Evolutionary conservation across 148 eudicot genomes (phyloP).

Genomic region (Rhododendron kiyosumense): DNA sequence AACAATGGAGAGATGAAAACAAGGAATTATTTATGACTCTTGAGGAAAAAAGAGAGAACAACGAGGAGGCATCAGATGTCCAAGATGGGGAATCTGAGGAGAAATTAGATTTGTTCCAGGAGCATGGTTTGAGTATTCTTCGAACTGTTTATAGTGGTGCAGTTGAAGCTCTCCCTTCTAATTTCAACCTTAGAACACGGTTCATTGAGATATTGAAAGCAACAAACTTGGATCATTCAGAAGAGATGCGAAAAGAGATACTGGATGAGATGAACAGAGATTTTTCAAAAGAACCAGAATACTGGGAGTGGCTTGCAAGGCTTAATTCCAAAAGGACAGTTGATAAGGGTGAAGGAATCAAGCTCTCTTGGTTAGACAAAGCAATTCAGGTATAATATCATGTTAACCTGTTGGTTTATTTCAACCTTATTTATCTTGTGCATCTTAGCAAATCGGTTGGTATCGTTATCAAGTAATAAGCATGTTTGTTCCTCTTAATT

Average conservation of each 20-base stretch:
- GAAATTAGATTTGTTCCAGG: conserved; percentile 45
- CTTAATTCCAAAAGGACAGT: conserved; percentile 17
- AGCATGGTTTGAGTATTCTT: conserved; percentile 58
- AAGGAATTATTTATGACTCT: conserved; percentile 67
- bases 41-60: conserved; percentile 33
- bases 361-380: conserved; percentile 34
- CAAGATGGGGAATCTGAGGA: conserved; percentile 38
- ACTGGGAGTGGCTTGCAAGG: conserved; percentile 90
- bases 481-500: neutral
- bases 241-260: conserved; percentile 64
- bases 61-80: conserved; percentile 25
- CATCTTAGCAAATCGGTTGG: neutral
- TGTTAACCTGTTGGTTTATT: neutral
- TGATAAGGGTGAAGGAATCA: conserved; percentile 27
- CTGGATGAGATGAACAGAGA: conserved; percentile 67
- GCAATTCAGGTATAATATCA: conserved; percentile 50
- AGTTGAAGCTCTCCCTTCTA: conserved; percentile 62
- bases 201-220: conserved; percentile 75
- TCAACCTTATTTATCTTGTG: neutral
- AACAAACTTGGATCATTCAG: conserved; percentile 59
- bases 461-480: neutral
- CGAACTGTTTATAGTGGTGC: conserved; percentile 57
- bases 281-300: conserved; percentile 54
- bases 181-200: conserved; percentile 55
- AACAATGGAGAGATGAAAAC: conserved; percentile 78